Percentiles rank a stretch among this genome's conserved stretches.
Evolutionary conservation across 2,329 filamentous ascomycete genomes (phyloP).

Genomic region (Calonectria leucothoes): DNA sequence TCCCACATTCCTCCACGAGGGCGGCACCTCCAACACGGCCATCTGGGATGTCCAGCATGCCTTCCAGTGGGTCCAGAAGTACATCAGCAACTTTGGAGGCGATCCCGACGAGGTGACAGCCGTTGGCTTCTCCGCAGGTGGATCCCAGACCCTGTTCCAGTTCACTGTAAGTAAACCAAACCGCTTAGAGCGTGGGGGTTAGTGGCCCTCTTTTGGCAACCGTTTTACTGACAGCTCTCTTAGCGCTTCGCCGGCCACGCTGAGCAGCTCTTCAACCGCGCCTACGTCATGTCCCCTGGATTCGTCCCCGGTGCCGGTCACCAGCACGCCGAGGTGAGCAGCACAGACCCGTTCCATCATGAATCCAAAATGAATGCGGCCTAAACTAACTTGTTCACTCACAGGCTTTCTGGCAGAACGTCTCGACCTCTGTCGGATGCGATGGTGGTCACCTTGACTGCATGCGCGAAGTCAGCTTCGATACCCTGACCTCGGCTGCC

Average conservation of each 20-base stretch:
- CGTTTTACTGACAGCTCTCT: background rate
- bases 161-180: constrained; percentile 13
- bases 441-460: background rate
- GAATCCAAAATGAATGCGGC: background rate
- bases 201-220: background rate
- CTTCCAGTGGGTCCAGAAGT: constrained; percentile 16
- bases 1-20: constrained; percentile 11
- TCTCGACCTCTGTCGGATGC: constrained; percentile 1
- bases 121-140: constrained; percentile 12
- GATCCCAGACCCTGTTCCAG: constrained; percentile 15
- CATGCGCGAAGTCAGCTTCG: constrained; percentile 13
- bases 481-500: background rate
- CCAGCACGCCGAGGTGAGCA: constrained; percentile 5
- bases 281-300: constrained; percentile 16
- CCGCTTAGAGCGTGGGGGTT: background rate
- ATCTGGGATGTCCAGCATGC: constrained; percentile 17
- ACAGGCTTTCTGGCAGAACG: constrained; percentile 16
- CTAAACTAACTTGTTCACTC: background rate
- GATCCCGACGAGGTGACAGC: constrained; percentile 10
- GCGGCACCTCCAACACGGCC: constrained; percentile 11
- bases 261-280: constrained; percentile 9
- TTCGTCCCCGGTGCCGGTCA: constrained; percentile 12
- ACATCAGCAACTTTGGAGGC: constrained; percentile 13
- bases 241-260: constrained; percentile 14
- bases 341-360: background rate